Evolutionary conservation across 2,329 filamentous ascomycete genomes (phyloP).

Genomic region (Chrysosporium queenslandicum): DNA sequence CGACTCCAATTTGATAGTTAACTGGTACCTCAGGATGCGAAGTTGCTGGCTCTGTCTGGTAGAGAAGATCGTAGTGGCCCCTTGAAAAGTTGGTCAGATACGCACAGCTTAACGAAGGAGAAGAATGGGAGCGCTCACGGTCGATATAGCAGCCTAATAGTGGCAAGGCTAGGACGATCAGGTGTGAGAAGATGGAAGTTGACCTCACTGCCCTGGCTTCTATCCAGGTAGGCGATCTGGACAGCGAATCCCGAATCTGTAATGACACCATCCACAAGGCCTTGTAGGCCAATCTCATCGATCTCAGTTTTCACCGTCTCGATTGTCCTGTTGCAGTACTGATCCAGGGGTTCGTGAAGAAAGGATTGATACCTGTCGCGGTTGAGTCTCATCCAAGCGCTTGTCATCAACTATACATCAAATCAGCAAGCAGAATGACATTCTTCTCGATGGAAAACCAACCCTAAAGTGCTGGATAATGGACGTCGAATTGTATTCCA

Average conservation of each 20-base stretch:
- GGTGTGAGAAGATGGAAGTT: conserved; percentile 41
- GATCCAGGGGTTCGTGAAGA: conserved; percentile 53
- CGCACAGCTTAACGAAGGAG: neutral
- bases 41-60: conserved; percentile 47
- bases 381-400: conserved; percentile 72
- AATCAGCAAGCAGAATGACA: neutral
- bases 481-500: conserved; percentile 53
- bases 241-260: conserved; percentile 68
- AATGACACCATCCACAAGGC: conserved; percentile 68
- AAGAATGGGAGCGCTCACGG: conserved; percentile 41
- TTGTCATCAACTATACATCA: conserved; percentile 58
- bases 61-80: conserved; percentile 91
- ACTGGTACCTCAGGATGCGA: conserved; percentile 24
- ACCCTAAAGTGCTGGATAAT: conserved; percentile 77
- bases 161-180: conserved; percentile 42
- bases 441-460: conserved; percentile 16
- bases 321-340: conserved; percentile 61
- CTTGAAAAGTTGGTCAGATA: conserved; percentile 28
- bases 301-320: conserved; percentile 74
- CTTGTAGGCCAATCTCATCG: conserved; percentile 74
- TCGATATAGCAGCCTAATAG: conserved; percentile 58
- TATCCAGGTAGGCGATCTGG: conserved; percentile 84
- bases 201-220: conserved; percentile 65
- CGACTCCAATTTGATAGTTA: conserved; percentile 35
- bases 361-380: conserved; percentile 61